Evolutionary conservation across 2,329 filamentous ascomycete species (phyloP).

Genomic region (Alternaria sp.): DNA sequence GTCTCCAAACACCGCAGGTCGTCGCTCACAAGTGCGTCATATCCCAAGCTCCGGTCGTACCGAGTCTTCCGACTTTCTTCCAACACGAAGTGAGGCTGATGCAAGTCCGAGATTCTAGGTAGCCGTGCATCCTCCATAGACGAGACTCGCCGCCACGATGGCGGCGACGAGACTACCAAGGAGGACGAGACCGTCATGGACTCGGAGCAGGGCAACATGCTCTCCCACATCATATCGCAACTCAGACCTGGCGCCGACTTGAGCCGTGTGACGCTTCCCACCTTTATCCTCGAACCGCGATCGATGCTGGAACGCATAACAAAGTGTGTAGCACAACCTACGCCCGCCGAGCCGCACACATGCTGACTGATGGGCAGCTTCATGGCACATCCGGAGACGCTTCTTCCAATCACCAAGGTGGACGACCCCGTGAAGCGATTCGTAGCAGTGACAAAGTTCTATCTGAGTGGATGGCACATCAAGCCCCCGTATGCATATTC

Average conservation of each 20-base stretch:
- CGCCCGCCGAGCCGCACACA: not conserved
- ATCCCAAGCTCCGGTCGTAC: slow-evolving; percentile 17
- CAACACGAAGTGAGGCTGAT: slow-evolving; percentile 28
- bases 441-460: slow-evolving; percentile 96
- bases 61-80: slow-evolving; percentile 10
- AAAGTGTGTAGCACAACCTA: slow-evolving; percentile 72
- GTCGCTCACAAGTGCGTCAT: slow-evolving; percentile 44
- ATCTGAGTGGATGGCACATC: slow-evolving; percentile 98
- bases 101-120: slow-evolving; percentile 34
- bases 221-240: slow-evolving; percentile 97
- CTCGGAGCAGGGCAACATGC: slow-evolving; percentile 92
- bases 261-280: slow-evolving; percentile 91
- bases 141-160: slow-evolving; percentile 46
- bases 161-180: slow-evolving; percentile 53
- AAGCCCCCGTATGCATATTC: slow-evolving; percentile 79
- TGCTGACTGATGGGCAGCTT: slow-evolving; percentile 68
- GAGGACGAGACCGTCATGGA: slow-evolving; percentile 83
- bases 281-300: slow-evolving; percentile 95
- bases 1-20: slow-evolving; percentile 37
- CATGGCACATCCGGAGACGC: slow-evolving; percentile 98
- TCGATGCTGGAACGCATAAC: slow-evolving; percentile 99
- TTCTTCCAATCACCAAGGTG: slow-evolving; percentile 84
- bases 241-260: slow-evolving; percentile 93
- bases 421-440: slow-evolving; percentile 91
- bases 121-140: slow-evolving; percentile 55